A percentile compares a stretch with the other conserved stretches of the same genome.
Conservation (phyloP, 176 grass and related monocot species). For the Rhynchospora pubera region DNA sequence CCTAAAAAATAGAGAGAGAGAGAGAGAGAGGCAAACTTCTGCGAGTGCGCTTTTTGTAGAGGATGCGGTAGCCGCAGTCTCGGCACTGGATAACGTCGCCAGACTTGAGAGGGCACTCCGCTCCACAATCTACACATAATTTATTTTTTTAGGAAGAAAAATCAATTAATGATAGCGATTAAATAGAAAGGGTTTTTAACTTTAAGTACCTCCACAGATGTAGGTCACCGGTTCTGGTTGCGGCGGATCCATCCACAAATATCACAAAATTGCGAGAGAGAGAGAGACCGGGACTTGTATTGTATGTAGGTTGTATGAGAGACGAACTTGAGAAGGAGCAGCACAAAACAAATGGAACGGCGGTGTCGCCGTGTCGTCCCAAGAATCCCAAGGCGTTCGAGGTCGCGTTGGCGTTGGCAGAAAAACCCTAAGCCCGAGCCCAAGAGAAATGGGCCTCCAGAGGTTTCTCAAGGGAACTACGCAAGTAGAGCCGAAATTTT, state of each 20-base stretch:
- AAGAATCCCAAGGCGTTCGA: too few species aligned
- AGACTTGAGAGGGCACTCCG: slow-evolving; percentile 33
- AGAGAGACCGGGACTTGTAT: too few species aligned
- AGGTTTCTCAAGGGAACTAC: too few species aligned
- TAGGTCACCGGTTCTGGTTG: slow-evolving; percentile 38
- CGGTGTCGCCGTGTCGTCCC: too few species aligned
- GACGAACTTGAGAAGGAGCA: too few species aligned
- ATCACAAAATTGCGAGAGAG: not conserved
- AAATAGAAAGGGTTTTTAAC: not conserved
- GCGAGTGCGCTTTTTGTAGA: slow-evolving; percentile 46
- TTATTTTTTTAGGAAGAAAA: not conserved
- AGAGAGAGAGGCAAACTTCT: slow-evolving; percentile 5
- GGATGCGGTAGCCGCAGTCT: slow-evolving; percentile 42
- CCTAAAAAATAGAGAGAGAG: too few species aligned
- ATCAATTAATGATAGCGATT: not conserved
- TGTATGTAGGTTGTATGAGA: too few species aligned
- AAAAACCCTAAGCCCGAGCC: too few species aligned
- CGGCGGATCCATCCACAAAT: slow-evolving; percentile 33
- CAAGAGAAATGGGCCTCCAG: too few species aligned
- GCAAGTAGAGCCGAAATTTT: too few species aligned
- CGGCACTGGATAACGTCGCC: slow-evolving; percentile 44
- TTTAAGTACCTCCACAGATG: slow-evolving; percentile 33
- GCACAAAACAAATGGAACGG: too few species aligned
- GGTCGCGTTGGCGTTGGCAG: too few species aligned
- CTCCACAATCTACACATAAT: slow-evolving; percentile 49